Evolutionary conservation across 192 early-diverging fungal genomes (phyloP).

Genomic region (Gaertneriomyces semiglobifer): DNA sequence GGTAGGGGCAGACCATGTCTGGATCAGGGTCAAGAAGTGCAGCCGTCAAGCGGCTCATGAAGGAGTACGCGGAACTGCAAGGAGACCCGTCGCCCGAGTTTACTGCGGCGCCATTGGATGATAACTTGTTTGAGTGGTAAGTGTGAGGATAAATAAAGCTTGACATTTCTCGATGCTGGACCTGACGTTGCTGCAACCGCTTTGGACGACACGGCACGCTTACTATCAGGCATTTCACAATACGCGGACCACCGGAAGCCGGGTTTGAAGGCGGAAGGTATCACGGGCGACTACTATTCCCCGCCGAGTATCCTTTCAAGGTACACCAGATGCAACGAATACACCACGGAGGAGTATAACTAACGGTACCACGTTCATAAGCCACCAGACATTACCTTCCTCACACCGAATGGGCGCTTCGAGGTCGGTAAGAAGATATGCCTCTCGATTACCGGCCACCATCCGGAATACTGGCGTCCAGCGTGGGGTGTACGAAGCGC

Average conservation of each 20-base stretch:
- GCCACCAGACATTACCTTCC: conserved; percentile 51
- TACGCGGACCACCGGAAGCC: conserved; percentile 80
- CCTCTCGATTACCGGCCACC: conserved; percentile 87
- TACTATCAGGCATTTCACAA: conserved; percentile 73
- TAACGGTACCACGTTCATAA: neutral
- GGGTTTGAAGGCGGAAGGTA: conserved; percentile 86
- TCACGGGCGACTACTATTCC: conserved; percentile 89
- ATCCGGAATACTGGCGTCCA: conserved; percentile 95
- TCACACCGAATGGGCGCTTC: conserved; percentile 72
- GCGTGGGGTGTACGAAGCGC: conserved; percentile 96
- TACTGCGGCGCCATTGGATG: conserved; percentile 72
- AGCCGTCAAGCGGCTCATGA: conserved; percentile 78
- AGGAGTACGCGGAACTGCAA: conserved; percentile 70
- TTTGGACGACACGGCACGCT: too few species aligned
- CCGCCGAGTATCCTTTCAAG: conserved; percentile 94
- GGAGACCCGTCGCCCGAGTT: conserved; percentile 69
- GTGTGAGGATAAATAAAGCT: neutral
- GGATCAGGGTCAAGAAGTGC: conserved; percentile 16
- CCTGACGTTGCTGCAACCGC: too few species aligned
- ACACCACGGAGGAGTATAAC: neutral
- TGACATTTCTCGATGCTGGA: neutral
- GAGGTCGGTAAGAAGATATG: conserved; percentile 93
- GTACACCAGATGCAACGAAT: conserved; percentile 12
- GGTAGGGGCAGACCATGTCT: too few species aligned
- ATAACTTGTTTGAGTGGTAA: conserved; percentile 91